Conservation (phyloP, 2,329 filamentous ascomycete species). For the Rhynchosporium agropyri region DNA sequence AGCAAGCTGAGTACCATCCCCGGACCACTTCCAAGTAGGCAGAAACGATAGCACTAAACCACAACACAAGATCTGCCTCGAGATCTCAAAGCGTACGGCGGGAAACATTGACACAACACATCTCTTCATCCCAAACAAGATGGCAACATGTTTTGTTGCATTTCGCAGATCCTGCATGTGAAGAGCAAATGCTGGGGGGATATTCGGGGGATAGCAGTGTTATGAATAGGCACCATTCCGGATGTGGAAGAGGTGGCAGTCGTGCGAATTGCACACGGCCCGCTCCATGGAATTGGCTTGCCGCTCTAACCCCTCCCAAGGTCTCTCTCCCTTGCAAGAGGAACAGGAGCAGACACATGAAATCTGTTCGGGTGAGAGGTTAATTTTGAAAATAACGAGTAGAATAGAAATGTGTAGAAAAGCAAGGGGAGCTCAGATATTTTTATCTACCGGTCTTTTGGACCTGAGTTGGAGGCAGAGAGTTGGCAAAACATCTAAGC, state of each 20-base stretch:
- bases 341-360: not conserved
- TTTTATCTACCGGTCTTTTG: not conserved
- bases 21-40: not conserved
- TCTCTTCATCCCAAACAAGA: not conserved
- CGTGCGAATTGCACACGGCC: constrained; percentile 8
- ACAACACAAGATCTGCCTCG: not conserved
- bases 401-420: not conserved
- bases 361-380: not conserved
- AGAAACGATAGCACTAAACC: not conserved
- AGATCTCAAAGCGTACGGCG: too few relatives aligned
- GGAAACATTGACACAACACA: not conserved
- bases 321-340: too few relatives aligned
- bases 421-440: not conserved
- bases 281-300: not conserved
- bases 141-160: not conserved
- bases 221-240: constrained; percentile 1
- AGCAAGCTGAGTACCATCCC: not conserved
- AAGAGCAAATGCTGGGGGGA: not conserved
- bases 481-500: not conserved
- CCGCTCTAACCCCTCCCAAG: not conserved
- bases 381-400: not conserved
- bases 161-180: constrained; percentile 10
- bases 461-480: not conserved
- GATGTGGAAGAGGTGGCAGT: constrained; percentile 3
- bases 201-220: not conserved